Evolutionary conservation across 2,329 filamentous ascomycete genomes (phyloP), one percentile per base, ranked within the genome.

Genomic region (Calonectria pauciramosa): DNA sequence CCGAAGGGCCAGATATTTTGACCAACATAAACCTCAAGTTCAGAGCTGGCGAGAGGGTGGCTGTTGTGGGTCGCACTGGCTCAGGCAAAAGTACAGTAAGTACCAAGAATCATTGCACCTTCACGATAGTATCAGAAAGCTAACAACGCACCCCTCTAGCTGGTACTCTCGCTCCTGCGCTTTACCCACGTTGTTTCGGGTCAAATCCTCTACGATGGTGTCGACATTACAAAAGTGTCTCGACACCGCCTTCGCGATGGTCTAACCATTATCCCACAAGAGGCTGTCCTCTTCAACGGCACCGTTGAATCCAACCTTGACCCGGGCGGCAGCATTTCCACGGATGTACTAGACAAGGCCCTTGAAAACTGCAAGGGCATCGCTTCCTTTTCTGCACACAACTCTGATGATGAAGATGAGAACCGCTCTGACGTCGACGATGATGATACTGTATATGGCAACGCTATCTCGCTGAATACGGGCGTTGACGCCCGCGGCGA

Each of bases 51-150:
- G 93, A 94, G 69, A 93, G 94, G 66, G 94, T 94, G 0, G 95
- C 95, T 0, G 89, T 98, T 26, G 94, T 96, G 14, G 95, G 95
- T 2, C 91, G 95, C 13, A 97, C 95, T 0, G 93, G 94, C 0
- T 95, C 94, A 6, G 95, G 95, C 4, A 98, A 98, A 84, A 95
- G 93, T 66, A 97, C 95, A 0, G 89, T 96, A 82, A 83, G 88
- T 83, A 56, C 26, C 36, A n/a, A 3, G 18, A n/a, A 32, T n/a
- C 4, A 60, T 34, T 20, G 8, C n/a, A 52, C 66, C 7, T 47
- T 26, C 20, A 23, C n/a, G 44, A 44, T 26, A 7, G 30, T 1
- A 30, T 28, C 20, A 13, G 13, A 44, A 71, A 49, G 65, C 76
- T 81, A 36, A 80, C 38, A 32, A 0, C 38, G 63, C 8, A n/a